These are phyloP conservation scores for Trichoderma harzianum DNA, from an alignment of 2,329 filamentous ascomycete species.

Conservation along the genomic window DNA sequence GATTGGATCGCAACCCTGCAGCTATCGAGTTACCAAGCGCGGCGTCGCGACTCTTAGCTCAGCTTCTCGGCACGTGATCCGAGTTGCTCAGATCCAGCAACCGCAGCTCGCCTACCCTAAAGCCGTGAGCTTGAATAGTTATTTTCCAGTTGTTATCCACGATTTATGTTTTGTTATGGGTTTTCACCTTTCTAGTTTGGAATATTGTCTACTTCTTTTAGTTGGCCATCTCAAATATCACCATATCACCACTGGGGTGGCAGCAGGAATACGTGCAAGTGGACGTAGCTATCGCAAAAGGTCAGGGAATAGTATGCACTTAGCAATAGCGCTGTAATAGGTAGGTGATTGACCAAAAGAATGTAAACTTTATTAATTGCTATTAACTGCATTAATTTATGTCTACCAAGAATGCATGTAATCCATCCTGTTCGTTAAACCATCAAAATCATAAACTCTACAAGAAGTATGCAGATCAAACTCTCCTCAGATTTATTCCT, in stretches of 20 bases:
- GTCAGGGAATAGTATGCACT: too few relatives aligned
- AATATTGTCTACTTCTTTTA: not conserved
- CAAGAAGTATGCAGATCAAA: not conserved
- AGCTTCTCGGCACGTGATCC: slow-evolving; percentile 29
- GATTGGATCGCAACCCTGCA: slow-evolving; percentile 30
- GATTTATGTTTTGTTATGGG: not conserved
- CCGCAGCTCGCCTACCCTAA: slow-evolving; percentile 19
- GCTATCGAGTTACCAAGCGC: slow-evolving; percentile 24
- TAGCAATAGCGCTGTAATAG: not conserved
- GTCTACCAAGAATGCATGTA: not conserved
- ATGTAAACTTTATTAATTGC: too few relatives aligned
- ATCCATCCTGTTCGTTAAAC: not conserved
- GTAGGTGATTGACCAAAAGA: not conserved
- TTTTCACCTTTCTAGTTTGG: not conserved
- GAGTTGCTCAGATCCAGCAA: rapidly evolving
- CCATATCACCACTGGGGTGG: not conserved
- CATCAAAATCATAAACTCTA: not conserved
- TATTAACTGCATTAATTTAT: not conserved
- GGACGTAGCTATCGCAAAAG: not conserved
- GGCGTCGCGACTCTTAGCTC: slow-evolving; percentile 27
- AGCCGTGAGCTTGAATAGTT: not conserved
- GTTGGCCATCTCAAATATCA: not conserved
- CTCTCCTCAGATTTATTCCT: slow-evolving; percentile 18
- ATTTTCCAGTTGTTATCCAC: not conserved
- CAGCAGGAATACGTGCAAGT: not conserved